A percentile compares a stretch with the other conserved stretches of the same genome.
Evolutionary conservation across 495 filamentous ascomycete genomes (phyloP).

Genomic region (Aspergillus nidulans): DNA sequence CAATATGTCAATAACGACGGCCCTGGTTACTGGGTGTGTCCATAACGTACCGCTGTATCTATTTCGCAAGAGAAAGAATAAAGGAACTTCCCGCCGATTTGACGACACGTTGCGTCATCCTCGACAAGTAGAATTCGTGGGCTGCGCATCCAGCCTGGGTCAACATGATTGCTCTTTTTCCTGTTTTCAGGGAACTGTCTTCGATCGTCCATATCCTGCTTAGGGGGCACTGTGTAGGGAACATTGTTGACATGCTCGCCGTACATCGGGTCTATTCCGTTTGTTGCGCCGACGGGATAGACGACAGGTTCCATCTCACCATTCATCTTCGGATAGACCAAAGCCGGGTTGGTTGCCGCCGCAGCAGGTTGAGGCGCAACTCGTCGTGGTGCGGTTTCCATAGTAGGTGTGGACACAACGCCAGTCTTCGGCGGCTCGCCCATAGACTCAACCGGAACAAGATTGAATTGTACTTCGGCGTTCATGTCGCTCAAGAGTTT

Average conservation of each 20-base stretch:
- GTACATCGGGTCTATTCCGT: constrained; percentile 92
- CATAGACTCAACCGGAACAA: constrained; percentile 71
- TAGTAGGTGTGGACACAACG: constrained; percentile 41
- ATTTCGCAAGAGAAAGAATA: constrained; percentile 84
- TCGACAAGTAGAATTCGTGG: constrained; percentile 90
- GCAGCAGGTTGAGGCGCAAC: constrained; percentile 42
- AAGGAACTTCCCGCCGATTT: constrained; percentile 93
- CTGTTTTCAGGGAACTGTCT: constrained; percentile 50
- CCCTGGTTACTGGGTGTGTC: constrained; percentile 14
- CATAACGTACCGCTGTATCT: constrained; percentile 84
- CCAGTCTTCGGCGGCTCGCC: constrained; percentile 62
- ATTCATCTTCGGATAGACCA: constrained; percentile 50
- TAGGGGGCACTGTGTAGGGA: constrained; percentile 69
- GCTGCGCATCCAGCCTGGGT: constrained; percentile 74
- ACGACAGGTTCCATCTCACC: constrained; percentile 76
- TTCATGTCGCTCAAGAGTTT: constrained; percentile 80
- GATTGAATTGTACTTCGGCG: constrained; percentile 71
- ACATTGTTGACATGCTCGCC: constrained; percentile 92
- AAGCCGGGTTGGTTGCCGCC: constrained; percentile 44
- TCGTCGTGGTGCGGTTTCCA: constrained; percentile 37
- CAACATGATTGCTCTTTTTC: constrained; percentile 66
- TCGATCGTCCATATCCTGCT: constrained; percentile 51
- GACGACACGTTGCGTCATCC: constrained; percentile 88
- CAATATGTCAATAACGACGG: constrained; percentile 14
- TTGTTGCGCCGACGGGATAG: constrained; percentile 83